Evolutionary conservation across 352 stramenopile species (phyloP).

Genomic region (Phytophthora sp.): DNA sequence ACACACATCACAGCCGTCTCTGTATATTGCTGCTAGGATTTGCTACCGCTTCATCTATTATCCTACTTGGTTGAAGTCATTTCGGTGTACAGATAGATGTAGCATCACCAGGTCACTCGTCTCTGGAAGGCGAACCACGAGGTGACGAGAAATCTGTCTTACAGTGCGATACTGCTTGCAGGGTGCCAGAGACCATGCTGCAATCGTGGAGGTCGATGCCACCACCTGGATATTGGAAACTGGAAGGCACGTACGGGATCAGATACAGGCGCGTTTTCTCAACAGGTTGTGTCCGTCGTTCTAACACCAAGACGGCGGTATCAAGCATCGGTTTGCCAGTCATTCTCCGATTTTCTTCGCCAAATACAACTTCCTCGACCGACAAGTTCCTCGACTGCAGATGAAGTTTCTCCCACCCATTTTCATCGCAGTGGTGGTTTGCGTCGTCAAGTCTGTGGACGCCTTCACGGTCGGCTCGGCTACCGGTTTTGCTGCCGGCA

Average conservation of each 20-base stretch:
- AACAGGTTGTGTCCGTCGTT: constrained; percentile 1
- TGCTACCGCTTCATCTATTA: constrained; percentile 22
- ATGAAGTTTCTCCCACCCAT: constrained; percentile 7
- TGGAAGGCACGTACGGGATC: constrained; percentile 1
- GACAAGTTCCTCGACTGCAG: no score
- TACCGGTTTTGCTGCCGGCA: constrained; percentile 7
- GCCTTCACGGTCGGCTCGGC: constrained; percentile 13
- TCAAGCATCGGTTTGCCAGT: no score
- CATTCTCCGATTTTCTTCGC: constrained; percentile 10
- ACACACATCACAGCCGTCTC: constrained; percentile 8
- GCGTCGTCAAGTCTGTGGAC: background rate
- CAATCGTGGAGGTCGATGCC: background rate
- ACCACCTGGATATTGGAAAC: background rate
- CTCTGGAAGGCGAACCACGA: no score
- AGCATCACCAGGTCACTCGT: no score
- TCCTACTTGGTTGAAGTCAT: constrained; percentile 18
- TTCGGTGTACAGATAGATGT: no score
- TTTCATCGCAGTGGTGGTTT: constrained; percentile 5
- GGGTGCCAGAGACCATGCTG: background rate
- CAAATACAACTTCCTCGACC: background rate
- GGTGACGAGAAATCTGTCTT: no score
- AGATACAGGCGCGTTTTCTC: constrained; percentile 2
- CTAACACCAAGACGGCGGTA: no score
- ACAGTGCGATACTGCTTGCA: no score
- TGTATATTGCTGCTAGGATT: constrained; percentile 9